Base-by-base conservation (phyloP, 805 yeast genomes). In the Zygotorulaspora sp. region DNA sequence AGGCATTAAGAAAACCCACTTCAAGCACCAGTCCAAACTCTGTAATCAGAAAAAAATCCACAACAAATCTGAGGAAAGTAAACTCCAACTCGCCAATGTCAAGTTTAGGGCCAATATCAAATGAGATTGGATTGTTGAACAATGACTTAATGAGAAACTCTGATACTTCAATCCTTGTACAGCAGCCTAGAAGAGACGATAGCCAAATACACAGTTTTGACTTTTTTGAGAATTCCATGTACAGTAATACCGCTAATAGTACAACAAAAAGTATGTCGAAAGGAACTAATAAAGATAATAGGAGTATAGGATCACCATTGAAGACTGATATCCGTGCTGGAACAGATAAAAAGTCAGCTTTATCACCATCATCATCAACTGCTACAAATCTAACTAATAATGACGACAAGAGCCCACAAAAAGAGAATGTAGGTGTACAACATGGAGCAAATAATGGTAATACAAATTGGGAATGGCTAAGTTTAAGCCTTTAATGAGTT, bases 401-500 rank as follows among this genome's bases (percentile, higher is more conserved):
- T n/a, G 17, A 14, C 21, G 20, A 22, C 20, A n/a, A n/a, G 7
- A 26, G 15, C 32, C 23, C 32, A 14, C 30, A 12, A 17, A n/a
- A 26, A 14, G 14, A 26, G 30, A 32, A 32, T 11, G 9, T 27
- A 9, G 35, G 20, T 20, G 22, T 19, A 7, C 28, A 30, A 35
- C 17, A 37, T 20, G 29, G 28, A 23, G 21, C 14, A 26, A 22
- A 31, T 22, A 36, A 35, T 15, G 44, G 41, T 16, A 36, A 33
- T 16, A 40, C 47, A 12, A 43, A 40, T 24, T 43, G 47, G 47
- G 47, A 43, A 30, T 43, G 47, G 47, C 22, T 43, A 30, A 43
- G 47, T 26, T 28, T 43, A 23, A 43, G 47, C 29, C 41, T 43
- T 36, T 43, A 30, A 32, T 30, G 30, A 25, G 32, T 26, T 30